Conservation (phyloP, 1,284 basidiomycete genomes). For the Leccinum cinnamomeum region DNA sequence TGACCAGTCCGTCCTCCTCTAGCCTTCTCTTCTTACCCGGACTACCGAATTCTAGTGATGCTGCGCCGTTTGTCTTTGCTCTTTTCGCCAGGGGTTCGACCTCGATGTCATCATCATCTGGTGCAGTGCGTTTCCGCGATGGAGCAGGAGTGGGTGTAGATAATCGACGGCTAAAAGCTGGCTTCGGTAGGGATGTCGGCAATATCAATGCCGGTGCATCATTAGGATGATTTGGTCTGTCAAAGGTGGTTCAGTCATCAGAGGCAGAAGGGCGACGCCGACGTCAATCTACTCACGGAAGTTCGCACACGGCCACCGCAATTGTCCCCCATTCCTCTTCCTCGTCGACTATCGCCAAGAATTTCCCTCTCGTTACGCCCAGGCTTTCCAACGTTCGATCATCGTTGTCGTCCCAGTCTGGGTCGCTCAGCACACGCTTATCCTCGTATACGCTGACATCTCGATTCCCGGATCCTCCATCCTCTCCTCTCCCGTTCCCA, state of each 20-base stretch:
- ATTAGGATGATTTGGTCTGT: conserved; percentile 51
- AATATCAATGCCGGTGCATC: conserved; percentile 56
- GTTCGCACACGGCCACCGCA: conserved; percentile 64
- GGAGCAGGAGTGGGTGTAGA: conserved; percentile 42
- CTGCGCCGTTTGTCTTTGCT: conserved; percentile 33
- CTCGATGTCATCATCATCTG: conserved; percentile 50
- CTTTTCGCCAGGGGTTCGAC: conserved; percentile 58
- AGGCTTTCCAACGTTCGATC: conserved; percentile 72
- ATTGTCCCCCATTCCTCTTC: conserved; percentile 78
- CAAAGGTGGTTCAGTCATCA: neutral
- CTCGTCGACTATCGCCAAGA: conserved; percentile 86
- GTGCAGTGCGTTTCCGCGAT: conserved; percentile 56
- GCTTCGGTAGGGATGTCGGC: conserved; percentile 59
- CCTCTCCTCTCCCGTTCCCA: conserved; percentile 45
- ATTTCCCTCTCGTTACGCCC: conserved; percentile 72
- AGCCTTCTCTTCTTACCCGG: conserved; percentile 63
- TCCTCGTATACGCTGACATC: conserved; percentile 89
- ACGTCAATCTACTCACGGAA: conserved; percentile 61
- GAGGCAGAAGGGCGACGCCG: neutral
- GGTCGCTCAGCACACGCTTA: conserved; percentile 78
- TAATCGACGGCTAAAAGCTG: conserved; percentile 44
- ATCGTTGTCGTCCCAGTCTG: conserved; percentile 87
- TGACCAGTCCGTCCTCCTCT: conserved; percentile 70
- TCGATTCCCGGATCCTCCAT: conserved; percentile 40
- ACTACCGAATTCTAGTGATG: conserved; percentile 35